Base-by-base conservation (phyloP, 2,329 filamentous ascomycete species). In the Venturia aucupariae region DNA sequence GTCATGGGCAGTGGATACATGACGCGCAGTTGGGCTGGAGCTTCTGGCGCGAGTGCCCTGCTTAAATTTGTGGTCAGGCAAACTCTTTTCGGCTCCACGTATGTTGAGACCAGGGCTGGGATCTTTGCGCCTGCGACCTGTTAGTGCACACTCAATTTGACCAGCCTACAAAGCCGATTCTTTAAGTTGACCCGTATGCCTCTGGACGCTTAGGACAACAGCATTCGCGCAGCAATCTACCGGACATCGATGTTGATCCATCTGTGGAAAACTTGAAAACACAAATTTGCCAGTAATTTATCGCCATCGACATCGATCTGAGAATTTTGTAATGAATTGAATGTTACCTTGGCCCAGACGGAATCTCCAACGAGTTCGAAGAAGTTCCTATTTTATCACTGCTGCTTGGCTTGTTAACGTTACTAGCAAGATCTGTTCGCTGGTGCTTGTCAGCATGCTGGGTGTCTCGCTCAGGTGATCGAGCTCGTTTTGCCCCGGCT, bases 391-490 rank as follows among this genome's bases (percentile, higher is more conserved):
- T 32, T 10, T 38, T 60, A 17, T 41, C 59, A 42, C 38, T 60
- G 8, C 32, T 44, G 41, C 13, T 60, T 38, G 51, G 13, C 35
- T 60, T 41, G 27, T 19, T 22, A 41, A n/a, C 10, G 39, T 24
- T 41, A 41, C 59, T 27, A 24, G 35, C 59, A 27, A 19, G n/a
- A 44, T 60, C n/a, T 41, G 59, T 32, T 17, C 59, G 22, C 41
- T 60, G 60, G 30, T 39, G 39, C 30, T 60, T 60, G 59, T 60
- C 41, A 60, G 41, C 41, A 41, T 60, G 59, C 35, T 60, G 38
- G 2, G n/a, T 19, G 19, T 48, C 44, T 24, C 32, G 48, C 35
- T 64, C 60, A 30, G 65, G 55, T 35, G 68, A 65, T 51, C 63
- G 59, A 44, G 59, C 38, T 41, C 59, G 59, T 44, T 60, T 60